phyloP scores from a whole-genome alignment of 1,284 basidiomycete genomes.

The Termitomyces sp. region DNA sequence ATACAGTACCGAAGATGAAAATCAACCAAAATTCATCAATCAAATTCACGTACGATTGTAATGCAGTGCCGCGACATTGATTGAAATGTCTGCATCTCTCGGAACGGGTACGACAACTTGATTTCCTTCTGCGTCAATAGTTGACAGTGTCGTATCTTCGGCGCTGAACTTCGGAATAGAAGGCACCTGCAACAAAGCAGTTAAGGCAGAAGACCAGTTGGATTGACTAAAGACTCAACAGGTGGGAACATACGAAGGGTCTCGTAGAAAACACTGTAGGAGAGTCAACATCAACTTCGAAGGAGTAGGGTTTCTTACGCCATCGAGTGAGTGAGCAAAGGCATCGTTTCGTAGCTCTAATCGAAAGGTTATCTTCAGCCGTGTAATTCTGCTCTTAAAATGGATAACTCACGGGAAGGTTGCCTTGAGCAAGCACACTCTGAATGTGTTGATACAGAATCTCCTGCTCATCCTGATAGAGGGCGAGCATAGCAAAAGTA shows the following conservation, averaged over 20 bases:
- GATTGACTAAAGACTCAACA: conserved; percentile 29
- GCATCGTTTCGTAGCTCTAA: conserved; percentile 51
- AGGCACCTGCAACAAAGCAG: conserved; percentile 27
- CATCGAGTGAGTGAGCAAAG: conserved; percentile 37
- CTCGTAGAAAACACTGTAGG: conserved; percentile 49
- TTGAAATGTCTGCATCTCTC: conserved; percentile 34
- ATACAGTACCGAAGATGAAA: neutral
- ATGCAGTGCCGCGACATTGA: conserved; percentile 39
- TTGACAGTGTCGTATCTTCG: conserved; percentile 39
- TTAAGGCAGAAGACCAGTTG: neutral
- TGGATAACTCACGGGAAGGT: conserved; percentile 32
- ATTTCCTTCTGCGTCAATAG: conserved; percentile 32
- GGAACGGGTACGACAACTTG: conserved; percentile 37
- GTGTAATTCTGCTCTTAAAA: neutral
- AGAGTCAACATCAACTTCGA: neutral
- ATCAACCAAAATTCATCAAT: too few species aligned
- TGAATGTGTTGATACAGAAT: conserved; percentile 50
- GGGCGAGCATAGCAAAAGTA: conserved; percentile 41
- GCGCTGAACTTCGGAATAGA: conserved; percentile 44
- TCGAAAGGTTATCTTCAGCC: neutral
- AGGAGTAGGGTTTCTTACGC: conserved; percentile 29
- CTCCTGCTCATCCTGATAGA: conserved; percentile 59
- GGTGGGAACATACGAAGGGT: conserved; percentile 56
- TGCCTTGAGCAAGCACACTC: conserved; percentile 34
- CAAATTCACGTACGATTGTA: conserved; percentile 17